phyloP scores from a whole-genome alignment of 164 flowering plant species.

The Sedum album region DNA sequence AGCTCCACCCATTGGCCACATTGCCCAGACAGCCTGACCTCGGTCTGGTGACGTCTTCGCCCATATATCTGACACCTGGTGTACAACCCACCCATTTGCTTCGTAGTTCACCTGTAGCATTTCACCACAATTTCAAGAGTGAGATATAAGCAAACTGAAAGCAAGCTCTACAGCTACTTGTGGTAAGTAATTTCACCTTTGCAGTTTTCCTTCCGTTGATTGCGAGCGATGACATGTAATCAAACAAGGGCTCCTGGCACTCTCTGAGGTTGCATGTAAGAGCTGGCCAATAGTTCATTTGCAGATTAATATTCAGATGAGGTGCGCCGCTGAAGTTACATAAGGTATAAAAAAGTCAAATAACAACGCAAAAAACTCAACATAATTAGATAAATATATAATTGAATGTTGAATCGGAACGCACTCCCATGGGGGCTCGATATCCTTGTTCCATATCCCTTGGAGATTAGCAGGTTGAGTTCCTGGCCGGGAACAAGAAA shows the following conservation, averaged over 20 bases:
- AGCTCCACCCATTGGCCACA: slow-evolving; percentile 99
- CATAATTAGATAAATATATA: not conserved
- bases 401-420: slow-evolving; percentile 15
- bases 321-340: slow-evolving; percentile 60
- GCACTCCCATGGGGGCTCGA: slow-evolving; percentile 93
- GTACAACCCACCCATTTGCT: slow-evolving; percentile 88
- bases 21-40: slow-evolving; percentile 77
- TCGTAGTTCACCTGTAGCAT: slow-evolving; percentile 69
- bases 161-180: not conserved
- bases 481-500: slow-evolving; percentile 88
- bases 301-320: slow-evolving; percentile 92
- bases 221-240: slow-evolving; percentile 58
- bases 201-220: slow-evolving; percentile 86
- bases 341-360: not conserved
- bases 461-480: slow-evolving; percentile 84
- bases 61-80: slow-evolving; percentile 92
- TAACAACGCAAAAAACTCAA: not conserved
- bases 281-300: slow-evolving; percentile 98
- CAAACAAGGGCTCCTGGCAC: slow-evolving; percentile 92
- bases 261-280: slow-evolving; percentile 83
- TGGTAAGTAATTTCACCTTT: slow-evolving; percentile 29
- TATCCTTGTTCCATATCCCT: slow-evolving; percentile 86
- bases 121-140: not conserved
- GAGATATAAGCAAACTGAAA: not conserved
- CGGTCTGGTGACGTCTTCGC: slow-evolving; percentile 83